These are phyloP conservation scores for Capronia coronata DNA, from an alignment of 2,329 filamentous ascomycete genomes.

Conservation along the genomic window DNA sequence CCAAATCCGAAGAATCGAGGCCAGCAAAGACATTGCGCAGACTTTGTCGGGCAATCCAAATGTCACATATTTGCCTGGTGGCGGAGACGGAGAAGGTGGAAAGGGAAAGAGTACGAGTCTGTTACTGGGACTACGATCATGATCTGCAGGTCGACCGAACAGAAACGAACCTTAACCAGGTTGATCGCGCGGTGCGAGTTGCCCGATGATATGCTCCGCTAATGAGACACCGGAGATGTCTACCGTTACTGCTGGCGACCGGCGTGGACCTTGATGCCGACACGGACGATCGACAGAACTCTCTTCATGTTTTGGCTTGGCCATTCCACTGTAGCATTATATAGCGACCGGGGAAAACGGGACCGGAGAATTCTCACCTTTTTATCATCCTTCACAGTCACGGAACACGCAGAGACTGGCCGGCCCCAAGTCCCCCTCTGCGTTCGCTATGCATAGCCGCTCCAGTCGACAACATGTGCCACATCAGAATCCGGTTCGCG, in stretches of 20 bases:
- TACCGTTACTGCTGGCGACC: neutral
- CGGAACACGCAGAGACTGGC: neutral
- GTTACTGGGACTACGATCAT: constrained; percentile 51
- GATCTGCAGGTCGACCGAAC: neutral
- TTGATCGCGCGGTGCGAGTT: neutral
- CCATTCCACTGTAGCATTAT: constrained; percentile 17
- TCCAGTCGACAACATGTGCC: neutral
- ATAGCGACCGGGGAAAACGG: constrained; percentile 16
- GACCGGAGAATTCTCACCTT: constrained; percentile 22
- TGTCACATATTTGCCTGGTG: constrained; percentile 85
- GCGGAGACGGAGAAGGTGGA: constrained; percentile 49
- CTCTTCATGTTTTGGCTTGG: constrained; percentile 4
- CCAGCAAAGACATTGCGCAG: constrained; percentile 88
- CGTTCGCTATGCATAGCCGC: neutral
- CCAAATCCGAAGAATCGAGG: constrained; percentile 95
- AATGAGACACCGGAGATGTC: neutral
- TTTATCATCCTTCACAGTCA: neutral
- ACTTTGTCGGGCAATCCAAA: constrained; percentile 87
- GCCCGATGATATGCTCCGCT: neutral
- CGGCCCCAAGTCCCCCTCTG: neutral
- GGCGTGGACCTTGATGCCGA: constrained; percentile 13
- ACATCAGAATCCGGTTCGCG: neutral
- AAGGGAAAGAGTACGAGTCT: constrained; percentile 61
- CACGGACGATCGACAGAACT: constrained; percentile 8
- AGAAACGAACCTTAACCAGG: neutral